Conservation (phyloP, 805 yeast species). For the Monosporozyma yasuniensis region DNA sequence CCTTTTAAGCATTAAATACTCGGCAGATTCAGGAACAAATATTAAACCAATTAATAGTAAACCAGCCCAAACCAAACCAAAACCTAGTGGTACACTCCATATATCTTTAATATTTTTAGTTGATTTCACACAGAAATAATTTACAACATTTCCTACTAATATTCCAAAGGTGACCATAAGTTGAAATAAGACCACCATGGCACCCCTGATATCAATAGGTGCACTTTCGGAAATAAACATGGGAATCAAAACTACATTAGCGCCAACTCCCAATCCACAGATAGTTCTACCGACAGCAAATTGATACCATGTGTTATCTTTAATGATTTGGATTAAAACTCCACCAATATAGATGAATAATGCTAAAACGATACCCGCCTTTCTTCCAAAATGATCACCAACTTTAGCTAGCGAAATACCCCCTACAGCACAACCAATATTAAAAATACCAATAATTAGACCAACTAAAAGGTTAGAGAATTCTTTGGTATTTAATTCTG, state of each 20-base stretch:
- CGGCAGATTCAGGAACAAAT: constrained; percentile 61
- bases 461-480: constrained; percentile 39
- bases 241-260: constrained; percentile 63
- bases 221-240: constrained; percentile 60
- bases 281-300: constrained; percentile 55
- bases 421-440: constrained; percentile 65
- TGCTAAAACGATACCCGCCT: constrained; percentile 40
- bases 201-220: constrained; percentile 58
- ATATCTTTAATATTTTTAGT: constrained; percentile 13
- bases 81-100: constrained; percentile 61
- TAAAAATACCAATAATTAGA: constrained; percentile 47
- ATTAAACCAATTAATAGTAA: constrained; percentile 53
- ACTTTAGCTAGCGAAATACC: constrained; percentile 50
- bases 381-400: constrained; percentile 56
- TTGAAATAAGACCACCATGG: constrained; percentile 57
- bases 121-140: constrained; percentile 38
- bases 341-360: constrained; percentile 53
- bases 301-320: constrained; percentile 49
- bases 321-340: constrained; percentile 47
- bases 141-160: constrained; percentile 55
- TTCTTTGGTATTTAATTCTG: constrained; percentile 16
- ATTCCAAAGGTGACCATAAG: constrained; percentile 58
- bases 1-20: constrained; percentile 43
- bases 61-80: constrained; percentile 34
- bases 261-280: constrained; percentile 69